Evolutionary conservation across 805 yeast genomes (phyloP), one percentile per base, ranked within the genome.

Genomic region (Wickerhamomyces alni): DNA sequence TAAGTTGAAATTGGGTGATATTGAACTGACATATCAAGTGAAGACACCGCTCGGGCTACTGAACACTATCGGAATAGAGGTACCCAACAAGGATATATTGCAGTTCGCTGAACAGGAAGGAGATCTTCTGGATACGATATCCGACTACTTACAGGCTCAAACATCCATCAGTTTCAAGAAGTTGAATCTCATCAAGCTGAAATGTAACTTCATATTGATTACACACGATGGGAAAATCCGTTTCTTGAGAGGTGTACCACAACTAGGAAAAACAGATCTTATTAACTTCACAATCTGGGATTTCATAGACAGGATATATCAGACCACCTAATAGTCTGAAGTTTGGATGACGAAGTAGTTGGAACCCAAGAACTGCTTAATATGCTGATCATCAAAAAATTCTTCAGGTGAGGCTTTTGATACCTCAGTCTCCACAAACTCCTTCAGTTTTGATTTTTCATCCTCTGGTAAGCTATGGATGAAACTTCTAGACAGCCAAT

Each of bases 401-500:
- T 37, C 37, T 2, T 37, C 35, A 5, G 33, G 34, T 11, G 46
- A 30, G 13, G 44, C 41, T 15, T 40, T 19, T 15, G 32, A 54
- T 9, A 67, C 35, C 11, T 65, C 40, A 4, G 45, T 45, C 2
- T 69, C 60, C 8, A 73, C 50, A 13, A 59, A 42, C 2, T 46
- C 28, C 39, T 63, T 58, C 29, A 72, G 42, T 16, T 48, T 45
- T 2, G 36, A 35, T 50, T 65, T 63, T 48, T 73, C 67, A 2
- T 45, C 59, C 0, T 61, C 68, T 4, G 62, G 43, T 35, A 74
- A 50, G 4, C 62, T 60, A 1, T 82, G 75, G 37, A 78, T 69
- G 48, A 72, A 78, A 36, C 78, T 70, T 45, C 81, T 62, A 0
- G 80, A 69, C 41, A 63, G 61, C 82, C 82, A 77, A 47, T 72